phyloP scores from a whole-genome alignment of 2,329 filamentous ascomycete species.

The Stenocarpella maydis region DNA sequence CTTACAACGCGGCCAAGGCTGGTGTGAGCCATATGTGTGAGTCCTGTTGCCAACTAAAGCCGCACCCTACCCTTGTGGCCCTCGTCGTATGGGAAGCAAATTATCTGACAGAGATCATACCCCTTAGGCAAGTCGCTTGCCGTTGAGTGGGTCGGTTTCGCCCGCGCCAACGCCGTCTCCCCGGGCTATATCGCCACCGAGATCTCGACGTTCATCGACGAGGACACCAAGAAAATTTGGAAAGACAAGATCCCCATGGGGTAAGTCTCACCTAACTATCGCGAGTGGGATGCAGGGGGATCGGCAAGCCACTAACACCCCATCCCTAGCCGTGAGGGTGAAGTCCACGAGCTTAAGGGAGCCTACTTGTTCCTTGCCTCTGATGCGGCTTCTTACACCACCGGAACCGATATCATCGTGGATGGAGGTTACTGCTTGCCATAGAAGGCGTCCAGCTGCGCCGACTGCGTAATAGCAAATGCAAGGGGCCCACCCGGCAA shows the following conservation, averaged over 20 bases:
- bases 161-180: constrained; percentile 75
- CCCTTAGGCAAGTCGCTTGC: constrained; percentile 67
- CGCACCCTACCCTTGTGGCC: too few species aligned
- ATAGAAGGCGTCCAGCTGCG: constrained; percentile 41
- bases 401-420: constrained; percentile 75
- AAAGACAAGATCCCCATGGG: constrained; percentile 83
- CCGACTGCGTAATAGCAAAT: background rate
- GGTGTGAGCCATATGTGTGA: constrained; percentile 56
- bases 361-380: constrained; percentile 83
- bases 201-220: constrained; percentile 70
- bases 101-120: background rate
- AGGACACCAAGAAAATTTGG: constrained; percentile 76
- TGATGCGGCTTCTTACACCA: constrained; percentile 85
- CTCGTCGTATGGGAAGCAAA: too few species aligned
- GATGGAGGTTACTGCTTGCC: constrained; percentile 76
- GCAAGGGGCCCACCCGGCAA: accelerated
- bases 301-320: constrained; percentile 44
- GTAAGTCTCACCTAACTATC: constrained; percentile 45
- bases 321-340: constrained; percentile 64
- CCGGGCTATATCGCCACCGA: constrained; percentile 81
- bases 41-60: background rate
- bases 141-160: constrained; percentile 80
- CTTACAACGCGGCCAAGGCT: constrained; percentile 78
- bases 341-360: constrained; percentile 80
- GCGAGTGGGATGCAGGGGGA: background rate